phyloP scores from a whole-genome alignment of 441 rosid genomes.

The Hura crepitans region DNA sequence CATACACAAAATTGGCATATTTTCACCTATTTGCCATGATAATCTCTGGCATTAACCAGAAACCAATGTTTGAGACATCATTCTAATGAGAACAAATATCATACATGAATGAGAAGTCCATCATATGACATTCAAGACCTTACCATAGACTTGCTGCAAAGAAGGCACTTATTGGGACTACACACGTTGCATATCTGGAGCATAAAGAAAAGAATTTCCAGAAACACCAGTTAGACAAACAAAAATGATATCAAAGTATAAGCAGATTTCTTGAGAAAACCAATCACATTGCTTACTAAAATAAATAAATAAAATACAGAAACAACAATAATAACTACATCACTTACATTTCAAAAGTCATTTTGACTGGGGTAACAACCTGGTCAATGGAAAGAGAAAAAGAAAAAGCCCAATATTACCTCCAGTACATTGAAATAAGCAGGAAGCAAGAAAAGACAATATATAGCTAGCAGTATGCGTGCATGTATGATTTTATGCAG shows the following conservation, averaged over 20 bases:
- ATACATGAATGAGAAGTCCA: neutral
- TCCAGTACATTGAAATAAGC: slow-evolving; percentile 3
- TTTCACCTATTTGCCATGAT: neutral
- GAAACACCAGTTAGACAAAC: slow-evolving; percentile 6
- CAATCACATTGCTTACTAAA: no score
- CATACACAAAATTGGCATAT: neutral
- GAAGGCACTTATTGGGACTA: slow-evolving; percentile 97
- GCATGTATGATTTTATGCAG: no score
- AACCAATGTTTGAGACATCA: neutral
- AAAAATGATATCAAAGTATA: slow-evolving; percentile 7
- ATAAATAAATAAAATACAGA: no score
- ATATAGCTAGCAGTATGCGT: neutral
- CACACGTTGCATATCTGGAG: slow-evolving; percentile 90
- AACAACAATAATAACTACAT: no score
- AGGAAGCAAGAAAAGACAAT: slow-evolving; percentile 12
- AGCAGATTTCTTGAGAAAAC: neutral
- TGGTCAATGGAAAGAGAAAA: slow-evolving; percentile 33
- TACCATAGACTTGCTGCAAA: slow-evolving; percentile 99
- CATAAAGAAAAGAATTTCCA: slow-evolving; percentile 20
- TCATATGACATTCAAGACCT: slow-evolving; percentile 27
- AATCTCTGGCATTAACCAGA: neutral
- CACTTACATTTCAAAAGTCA: slow-evolving; percentile 96
- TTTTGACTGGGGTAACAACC: slow-evolving; percentile 96
- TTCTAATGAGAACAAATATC: neutral
- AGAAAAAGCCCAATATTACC: slow-evolving; percentile 10